These are phyloP conservation scores for Rhododendron griersonianum DNA, from an alignment of 148 eudicot species.

Conservation along the genomic window DNA sequence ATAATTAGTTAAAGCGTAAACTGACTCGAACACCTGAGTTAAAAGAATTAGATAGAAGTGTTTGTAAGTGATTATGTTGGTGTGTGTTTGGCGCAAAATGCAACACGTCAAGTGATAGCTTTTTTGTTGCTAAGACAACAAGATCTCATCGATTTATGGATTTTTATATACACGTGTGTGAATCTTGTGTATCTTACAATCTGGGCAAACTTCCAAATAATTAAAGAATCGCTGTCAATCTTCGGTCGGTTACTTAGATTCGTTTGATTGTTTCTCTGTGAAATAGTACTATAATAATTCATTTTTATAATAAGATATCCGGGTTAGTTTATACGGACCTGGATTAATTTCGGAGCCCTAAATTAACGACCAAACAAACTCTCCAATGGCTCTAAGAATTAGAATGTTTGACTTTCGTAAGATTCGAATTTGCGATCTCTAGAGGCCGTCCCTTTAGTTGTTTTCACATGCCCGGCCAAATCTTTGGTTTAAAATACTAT, in stretches of 20 bases:
- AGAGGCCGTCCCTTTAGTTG: too few relatives aligned
- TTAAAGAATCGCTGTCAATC: neutral
- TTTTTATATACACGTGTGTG: neutral
- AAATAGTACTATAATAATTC: neutral
- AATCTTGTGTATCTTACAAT: neutral
- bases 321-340: too few relatives aligned
- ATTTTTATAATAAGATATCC: neutral
- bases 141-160: neutral
- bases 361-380: neutral
- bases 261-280: neutral
- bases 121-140: neutral
- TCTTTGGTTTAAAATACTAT: neutral
- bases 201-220: neutral
- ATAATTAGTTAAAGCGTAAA: neutral
- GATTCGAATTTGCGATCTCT: too few relatives aligned
- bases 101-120: neutral
- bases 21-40: too few relatives aligned
- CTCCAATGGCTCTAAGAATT: neutral
- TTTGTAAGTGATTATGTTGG: neutral
- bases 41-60: neutral
- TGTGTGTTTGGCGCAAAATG: neutral
- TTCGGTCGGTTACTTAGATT: neutral
- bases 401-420: neutral
- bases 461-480: neutral
- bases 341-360: accelerated